Evolutionary conservation across 148 eudicot species (phyloP), one percentile per base, ranked within the genome.

Genomic region (Dianthus caryophyllus): DNA sequence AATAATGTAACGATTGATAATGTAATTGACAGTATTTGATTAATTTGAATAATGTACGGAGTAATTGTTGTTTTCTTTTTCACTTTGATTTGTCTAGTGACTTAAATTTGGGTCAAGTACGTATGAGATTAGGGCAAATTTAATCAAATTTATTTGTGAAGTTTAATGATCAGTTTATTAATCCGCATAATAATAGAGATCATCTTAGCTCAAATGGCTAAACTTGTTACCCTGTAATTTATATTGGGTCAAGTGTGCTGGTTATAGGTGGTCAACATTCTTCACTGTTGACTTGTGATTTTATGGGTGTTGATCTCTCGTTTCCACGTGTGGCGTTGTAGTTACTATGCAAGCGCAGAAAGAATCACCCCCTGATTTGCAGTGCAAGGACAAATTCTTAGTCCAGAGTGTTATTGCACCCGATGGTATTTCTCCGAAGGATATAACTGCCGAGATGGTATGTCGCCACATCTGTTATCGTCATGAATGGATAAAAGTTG

Each of bases 321-420:
- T 55, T 64, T 25, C 33, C 11, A 58, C 53, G 50, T 64, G 57
- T 13, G 50, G 21, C 61, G 77, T 71, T 57, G 39, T 75, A 90
- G 97, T 90, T 70, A 90, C 87, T n/a, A 87, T 90, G 97, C 97
- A 90, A 84, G 97, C 91, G 9, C 91, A 78, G 61, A 87, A 84
- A 72, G 97, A 90, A 69, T 70, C 84, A 66, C 94, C 97, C 20
- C 61, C 78, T 30, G 91, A 84, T 77, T 73, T 90, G 89, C 97
- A 90, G 73, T 84, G 97, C 82, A 87, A 79, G 81, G 97, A 90
- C 83, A 90, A 90, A 73, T 88, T 91, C 76, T 84, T 91, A 33
- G 75, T 91, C 73, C 97, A 91, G 76, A 82, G 91, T 71, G 89
- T 80, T 72, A 53, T 80, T 55, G 90, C 81, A 33, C 85, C 90